Base-by-base conservation (phyloP, 495 filamentous ascomycete genomes). In the Cryomyces antarcticus region DNA sequence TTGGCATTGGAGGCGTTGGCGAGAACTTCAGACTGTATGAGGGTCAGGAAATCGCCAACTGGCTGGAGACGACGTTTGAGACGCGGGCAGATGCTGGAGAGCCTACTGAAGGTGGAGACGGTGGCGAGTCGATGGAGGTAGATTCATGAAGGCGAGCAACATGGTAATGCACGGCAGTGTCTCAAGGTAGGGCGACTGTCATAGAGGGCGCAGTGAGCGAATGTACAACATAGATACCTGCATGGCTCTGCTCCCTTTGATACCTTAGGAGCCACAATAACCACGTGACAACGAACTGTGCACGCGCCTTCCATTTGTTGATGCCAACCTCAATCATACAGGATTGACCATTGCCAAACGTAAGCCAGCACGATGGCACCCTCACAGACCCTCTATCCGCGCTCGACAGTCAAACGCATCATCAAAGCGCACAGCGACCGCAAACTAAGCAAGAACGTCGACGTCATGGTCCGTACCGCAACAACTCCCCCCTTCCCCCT, bases 1-100 rank as follows among this genome's bases (percentile, higher is more conserved):
- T 96, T 35, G 87, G 87, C 12, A 47, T 79, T 40, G 66, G 56
- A 27, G 61, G 53, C 17, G 57, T 69, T 42, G 66, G 64, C 31
- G 72, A 73, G 68, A 76, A 73, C 58, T 97, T 97, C 64, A 83
- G 80, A 70, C 67, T 94, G 46, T 93, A 80, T 58, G 89, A 97
- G 61, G 86, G 85, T 5, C 74, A 81, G 58, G 80, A 88, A 43
- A 79, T 93, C 43, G 70, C 73, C 52, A 61, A 64, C 44, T 64
- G 75, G 58, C 53, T 80, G 54, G 76, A 79, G 57, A 63, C 68
- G 28, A 62, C 60, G 29, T 61, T 77, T 56, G 80, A 82, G 54
- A 83, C 73, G 64, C 66, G 80, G 59, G 78, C 82, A 55, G 70
- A 70, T 52, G 71, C 73, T 43, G 65, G 62, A 38, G 77, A 78